Percentiles rank a stretch among this genome's conserved stretches.
phyloP scores from a whole-genome alignment of 164 flowering plant genomes.

The Chimonanthus salicifolius region DNA sequence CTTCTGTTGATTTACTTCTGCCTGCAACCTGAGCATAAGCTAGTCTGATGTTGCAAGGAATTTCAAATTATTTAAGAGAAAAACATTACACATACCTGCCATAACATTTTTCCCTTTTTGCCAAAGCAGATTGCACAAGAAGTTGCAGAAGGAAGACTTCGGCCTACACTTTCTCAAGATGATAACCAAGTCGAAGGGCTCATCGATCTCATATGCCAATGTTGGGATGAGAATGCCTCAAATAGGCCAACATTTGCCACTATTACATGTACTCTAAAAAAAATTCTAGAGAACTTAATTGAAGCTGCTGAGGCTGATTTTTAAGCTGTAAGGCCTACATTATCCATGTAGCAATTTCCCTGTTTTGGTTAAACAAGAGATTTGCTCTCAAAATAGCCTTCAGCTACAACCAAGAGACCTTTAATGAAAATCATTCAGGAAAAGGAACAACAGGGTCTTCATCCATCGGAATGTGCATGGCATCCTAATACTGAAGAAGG shows the following conservation, averaged over 20 bases:
- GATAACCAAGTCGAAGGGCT: slow-evolving; percentile 34
- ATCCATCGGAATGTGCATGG: background rate
- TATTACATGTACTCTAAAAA: slow-evolving; percentile 31
- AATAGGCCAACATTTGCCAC: slow-evolving; percentile 45
- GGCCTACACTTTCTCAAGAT: slow-evolving; percentile 42
- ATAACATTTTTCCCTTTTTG: background rate
- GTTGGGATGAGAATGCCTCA: slow-evolving; percentile 44
- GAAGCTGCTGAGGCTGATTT: background rate
- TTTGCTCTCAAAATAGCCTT: background rate
- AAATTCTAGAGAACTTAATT: slow-evolving; percentile 16
- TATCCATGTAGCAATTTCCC: background rate
- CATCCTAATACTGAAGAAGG: no score
- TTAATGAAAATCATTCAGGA: background rate
- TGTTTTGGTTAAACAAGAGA: background rate
- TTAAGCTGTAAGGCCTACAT: background rate
- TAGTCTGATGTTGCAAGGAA: background rate
- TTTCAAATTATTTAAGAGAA: background rate
- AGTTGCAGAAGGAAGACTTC: slow-evolving; percentile 41
- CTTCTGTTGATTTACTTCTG: background rate
- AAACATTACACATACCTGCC: no score
- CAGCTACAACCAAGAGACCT: background rate
- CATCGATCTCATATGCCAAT: slow-evolving; percentile 33
- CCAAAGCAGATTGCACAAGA: slow-evolving; percentile 48
- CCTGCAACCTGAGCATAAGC: background rate
- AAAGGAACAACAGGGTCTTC: no score